Conservation (phyloP, 2,329 filamentous ascomycete species). For the Monosporascus sp. region DNA sequence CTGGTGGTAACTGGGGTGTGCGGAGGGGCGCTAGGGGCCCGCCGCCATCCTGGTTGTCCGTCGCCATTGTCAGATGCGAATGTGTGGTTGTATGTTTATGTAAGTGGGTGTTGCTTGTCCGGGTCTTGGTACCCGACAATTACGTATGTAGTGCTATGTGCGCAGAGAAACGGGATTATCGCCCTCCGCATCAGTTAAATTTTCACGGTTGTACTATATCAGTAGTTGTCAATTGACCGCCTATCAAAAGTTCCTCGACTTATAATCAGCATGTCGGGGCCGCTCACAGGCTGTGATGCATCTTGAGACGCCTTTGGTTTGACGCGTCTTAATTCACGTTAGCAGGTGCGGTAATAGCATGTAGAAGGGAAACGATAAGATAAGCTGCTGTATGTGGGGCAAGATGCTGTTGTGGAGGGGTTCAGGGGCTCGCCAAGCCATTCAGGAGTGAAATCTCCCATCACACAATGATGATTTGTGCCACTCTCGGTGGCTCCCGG, state of each 20-base stretch:
- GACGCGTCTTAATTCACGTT: too few species aligned
- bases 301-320: too few species aligned
- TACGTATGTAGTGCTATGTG: too few species aligned
- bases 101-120: background rate
- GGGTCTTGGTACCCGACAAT: background rate
- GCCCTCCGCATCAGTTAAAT: background rate
- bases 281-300: background rate
- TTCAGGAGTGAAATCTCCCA: too few species aligned
- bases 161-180: too few species aligned
- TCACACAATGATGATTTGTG: too few species aligned
- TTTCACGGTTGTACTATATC: background rate
- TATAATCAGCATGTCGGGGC: background rate
- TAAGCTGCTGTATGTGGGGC: background rate
- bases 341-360: too few species aligned
- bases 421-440: too few species aligned
- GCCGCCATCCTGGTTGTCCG: conserved; percentile 5
- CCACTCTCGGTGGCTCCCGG: too few species aligned
- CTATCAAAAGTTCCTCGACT: background rate
- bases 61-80: background rate
- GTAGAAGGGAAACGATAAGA: background rate
- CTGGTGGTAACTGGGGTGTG: conserved; percentile 16
- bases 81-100: conserved; percentile 5
- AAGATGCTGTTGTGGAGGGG: too few species aligned
- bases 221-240: background rate
- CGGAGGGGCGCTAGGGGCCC: conserved; percentile 16